phyloP scores from a whole-genome alignment of 768 basidiomycete species.

The Collybiopsis confluens region DNA sequence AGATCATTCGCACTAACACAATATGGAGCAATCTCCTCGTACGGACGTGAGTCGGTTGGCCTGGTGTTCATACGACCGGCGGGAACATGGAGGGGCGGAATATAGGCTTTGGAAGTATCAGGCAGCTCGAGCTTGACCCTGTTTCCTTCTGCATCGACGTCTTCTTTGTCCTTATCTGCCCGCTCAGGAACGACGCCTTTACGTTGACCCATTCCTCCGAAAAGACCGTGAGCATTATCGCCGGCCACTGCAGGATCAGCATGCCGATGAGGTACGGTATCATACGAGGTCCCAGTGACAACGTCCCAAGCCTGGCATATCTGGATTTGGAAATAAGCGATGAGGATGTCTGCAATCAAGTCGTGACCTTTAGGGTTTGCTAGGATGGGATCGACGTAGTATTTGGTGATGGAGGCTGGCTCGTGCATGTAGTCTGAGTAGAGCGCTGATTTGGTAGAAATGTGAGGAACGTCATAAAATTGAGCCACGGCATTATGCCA shows the following conservation, averaged over 20 bases:
- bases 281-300: constrained; percentile 61
- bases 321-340: constrained; percentile 87
- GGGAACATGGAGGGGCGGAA: constrained; percentile 55
- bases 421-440: constrained; percentile 80
- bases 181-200: constrained; percentile 64
- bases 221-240: constrained; percentile 56
- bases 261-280: constrained; percentile 44
- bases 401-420: constrained; percentile 58
- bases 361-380: constrained; percentile 80
- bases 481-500: constrained; percentile 89
- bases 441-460: constrained; percentile 79
- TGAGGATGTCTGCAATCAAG: constrained; percentile 85
- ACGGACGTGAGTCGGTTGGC: constrained; percentile 49
- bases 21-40: constrained; percentile 85
- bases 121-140: constrained; percentile 18
- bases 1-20: constrained; percentile 97
- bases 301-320: constrained; percentile 84
- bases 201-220: constrained; percentile 81
- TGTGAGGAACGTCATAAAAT: constrained; percentile 95
- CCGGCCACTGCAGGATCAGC: constrained; percentile 29
- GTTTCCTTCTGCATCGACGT: constrained; percentile 26
- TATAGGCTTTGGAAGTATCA: constrained; percentile 24
- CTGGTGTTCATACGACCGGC: constrained; percentile 66
- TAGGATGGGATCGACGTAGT: constrained; percentile 81
- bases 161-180: constrained; percentile 26